Conservation (phyloP, 495 filamentous ascomycete species). For the Eremomyces bilateralis region DNA sequence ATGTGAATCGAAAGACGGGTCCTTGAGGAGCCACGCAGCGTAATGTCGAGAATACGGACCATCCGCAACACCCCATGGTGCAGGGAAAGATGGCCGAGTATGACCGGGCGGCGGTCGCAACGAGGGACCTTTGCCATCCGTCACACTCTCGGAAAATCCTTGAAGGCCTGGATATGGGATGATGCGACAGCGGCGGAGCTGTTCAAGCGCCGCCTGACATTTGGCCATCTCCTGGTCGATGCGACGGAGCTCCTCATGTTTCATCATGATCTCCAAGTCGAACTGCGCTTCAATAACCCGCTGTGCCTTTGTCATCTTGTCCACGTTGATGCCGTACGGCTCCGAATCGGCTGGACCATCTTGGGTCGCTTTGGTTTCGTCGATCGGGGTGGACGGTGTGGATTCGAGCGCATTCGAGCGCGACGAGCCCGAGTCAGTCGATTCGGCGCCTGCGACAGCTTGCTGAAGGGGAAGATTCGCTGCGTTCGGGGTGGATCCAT, state of each 20-base stretch:
- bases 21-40: constrained; percentile 76
- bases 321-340: too few species aligned
- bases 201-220: constrained; percentile 87
- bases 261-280: constrained; percentile 75
- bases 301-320: too few species aligned
- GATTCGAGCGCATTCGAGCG: too few species aligned
- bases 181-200: constrained; percentile 73
- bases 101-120: constrained; percentile 33
- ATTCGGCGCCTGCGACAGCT: too few species aligned
- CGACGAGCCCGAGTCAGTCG: too few species aligned
- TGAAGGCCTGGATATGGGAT: constrained; percentile 63
- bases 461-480: too few species aligned
- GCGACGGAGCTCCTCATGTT: constrained; percentile 79
- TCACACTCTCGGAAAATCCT: constrained; percentile 33
- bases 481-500: too few species aligned
- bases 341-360: too few species aligned
- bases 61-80: constrained; percentile 73
- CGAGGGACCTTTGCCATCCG: constrained; percentile 46
- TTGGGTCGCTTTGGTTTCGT: too few species aligned
- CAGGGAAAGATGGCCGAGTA: constrained; percentile 41
- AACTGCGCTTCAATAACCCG: constrained; percentile 78
- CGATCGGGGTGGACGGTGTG: too few species aligned
- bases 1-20: constrained; percentile 56
- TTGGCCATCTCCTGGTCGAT: constrained; percentile 95
- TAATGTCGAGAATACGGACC: constrained; percentile 91